Base-by-base conservation (phyloP, 1,139 yeast genomes). In the Saccharomyces pastorianus region DNA sequence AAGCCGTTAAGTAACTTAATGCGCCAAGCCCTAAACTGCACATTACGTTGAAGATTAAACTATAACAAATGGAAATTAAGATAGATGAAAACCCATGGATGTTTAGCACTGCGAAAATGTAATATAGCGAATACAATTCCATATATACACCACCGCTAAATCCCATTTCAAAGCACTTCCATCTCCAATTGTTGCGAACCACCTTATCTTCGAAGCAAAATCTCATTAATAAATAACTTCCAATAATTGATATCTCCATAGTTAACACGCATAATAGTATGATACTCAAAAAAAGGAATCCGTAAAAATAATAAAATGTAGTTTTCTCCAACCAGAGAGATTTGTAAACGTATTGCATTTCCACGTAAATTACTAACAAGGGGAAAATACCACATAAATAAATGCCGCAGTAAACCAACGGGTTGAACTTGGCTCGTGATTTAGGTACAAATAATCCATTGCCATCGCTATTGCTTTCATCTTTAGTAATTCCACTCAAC, bases 271-370 rank as follows among this genome's bases (percentile, higher is more conserved):
- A 71, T 44, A 87, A 73, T 53, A 88, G 74, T 6, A 82, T 57
- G 34, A 84, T 76, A 2, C 90, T 85, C 28, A 83, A 72, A 27
- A 85, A 75, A 46, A 89, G 73, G 65, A 87, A 88, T 4, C 96
- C 95, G 69, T 86, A 88, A 80, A 84, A 80, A 71, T 83, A 85
- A 70, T 85, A 85, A 66, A 84, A 86, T 0, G 93, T 81, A 1
- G 91, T 81, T 68, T 85, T 85, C 62, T 86, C 90, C 56, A 85
- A 73, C 93, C 96, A 88, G 14, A 88, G 75, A 1, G 93, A 82
- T 67, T 86, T 83, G 73, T 85, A 84, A 41, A 88, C 80, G 67
- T 83, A 86, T 56, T 84, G 73, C 57, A 89, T 73, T 66, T 89
- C 96, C 76, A 47, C 96, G 62, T 84, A 84, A 0, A 80, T 61